These are phyloP conservation scores for Biscogniauxia mediterranea DNA, from an alignment of 2,329 filamentous ascomycete genomes.

Conservation along the genomic window DNA sequence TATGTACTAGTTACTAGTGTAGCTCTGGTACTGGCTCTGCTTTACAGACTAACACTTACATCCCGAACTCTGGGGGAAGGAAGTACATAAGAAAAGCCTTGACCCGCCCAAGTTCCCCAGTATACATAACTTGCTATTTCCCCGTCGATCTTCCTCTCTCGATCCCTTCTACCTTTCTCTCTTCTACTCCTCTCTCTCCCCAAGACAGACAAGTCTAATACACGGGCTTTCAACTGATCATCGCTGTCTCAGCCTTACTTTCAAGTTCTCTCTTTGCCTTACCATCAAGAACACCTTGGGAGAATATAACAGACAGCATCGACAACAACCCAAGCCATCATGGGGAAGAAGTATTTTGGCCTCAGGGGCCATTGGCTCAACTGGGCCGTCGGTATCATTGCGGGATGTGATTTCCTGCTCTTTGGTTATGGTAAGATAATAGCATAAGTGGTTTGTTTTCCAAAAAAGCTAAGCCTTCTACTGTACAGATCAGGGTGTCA, in stretches of 20 bases:
- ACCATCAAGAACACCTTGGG: not conserved
- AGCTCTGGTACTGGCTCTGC: too few relatives aligned
- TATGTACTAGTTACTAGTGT: not conserved
- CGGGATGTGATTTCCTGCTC: constrained; percentile 69
- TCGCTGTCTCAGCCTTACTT: not conserved
- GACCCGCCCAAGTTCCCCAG: not conserved
- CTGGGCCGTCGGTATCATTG: constrained; percentile 67
- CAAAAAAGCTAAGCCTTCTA: constrained; percentile 18
- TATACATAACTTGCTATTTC: not conserved
- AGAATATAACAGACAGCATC: not conserved
- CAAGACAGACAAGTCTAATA: not conserved
- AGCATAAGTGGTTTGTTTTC: not conserved
- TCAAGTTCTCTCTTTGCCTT: not conserved
- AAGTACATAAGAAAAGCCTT: not conserved
- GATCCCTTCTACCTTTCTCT: not conserved
- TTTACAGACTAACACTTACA: not conserved
- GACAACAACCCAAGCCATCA: constrained; percentile 16
- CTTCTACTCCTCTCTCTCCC: not conserved
- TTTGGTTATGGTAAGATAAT: constrained; percentile 50
- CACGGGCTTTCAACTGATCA: not conserved
- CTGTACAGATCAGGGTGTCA: constrained; percentile 69
- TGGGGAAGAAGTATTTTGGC: constrained; percentile 54
- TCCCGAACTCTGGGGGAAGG: not conserved
- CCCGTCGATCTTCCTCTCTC: not conserved
- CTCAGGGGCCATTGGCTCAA: constrained; percentile 65